Evolutionary conservation across 805 yeast species (phyloP), one percentile per base, ranked within the genome.

Genomic region (Cyberlindnera euphorbiiphila): DNA sequence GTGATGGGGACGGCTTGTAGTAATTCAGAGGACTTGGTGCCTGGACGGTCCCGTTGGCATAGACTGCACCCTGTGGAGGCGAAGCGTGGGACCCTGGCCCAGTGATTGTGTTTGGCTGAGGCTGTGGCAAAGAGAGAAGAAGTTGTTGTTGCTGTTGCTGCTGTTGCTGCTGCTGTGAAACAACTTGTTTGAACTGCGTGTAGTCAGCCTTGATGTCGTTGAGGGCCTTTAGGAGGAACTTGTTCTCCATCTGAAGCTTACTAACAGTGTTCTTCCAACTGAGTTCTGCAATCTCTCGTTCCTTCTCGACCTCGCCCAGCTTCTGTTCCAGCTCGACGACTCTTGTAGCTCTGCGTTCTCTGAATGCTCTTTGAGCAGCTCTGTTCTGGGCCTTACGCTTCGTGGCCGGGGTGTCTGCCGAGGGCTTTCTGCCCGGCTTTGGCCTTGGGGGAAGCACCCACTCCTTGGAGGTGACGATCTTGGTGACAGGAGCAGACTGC

Each of bases 281-380:
- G 28, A 57, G 37, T 39, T 77, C 86, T 49, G 71, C 74, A 34
- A 67, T 64, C 26, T 76, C 84, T 40, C 74, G 71, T 49, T 77
- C 89, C 47, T 74, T 72, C 60, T 83, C 91, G 36, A 80, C 71
- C 51, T 74, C 84, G 55, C 72, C 64, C 39, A 82, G 68, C 59
- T 76, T 78, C 35, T 71, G 74, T 57, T 86, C 95, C 37, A 89
- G 66, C 55, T 84, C 94, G 41, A 77, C 78, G 7, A 87, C 85
- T 35, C 88, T 65, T 22, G 84, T 83, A 14, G 96, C 94, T 51
- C 94, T 66, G 47, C 96, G 70, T 58, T 87, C 94, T 47, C 96
- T 66, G 64, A 86, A 85, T 2, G 97, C 94, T 41, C 95, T 57
- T 66, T 89, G 95, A 16, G 96, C 95, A n/a, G 93, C 95, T 41